Evolutionary conservation across 164 flowering plant genomes (phyloP).

Genomic region (Santalum album): DNA sequence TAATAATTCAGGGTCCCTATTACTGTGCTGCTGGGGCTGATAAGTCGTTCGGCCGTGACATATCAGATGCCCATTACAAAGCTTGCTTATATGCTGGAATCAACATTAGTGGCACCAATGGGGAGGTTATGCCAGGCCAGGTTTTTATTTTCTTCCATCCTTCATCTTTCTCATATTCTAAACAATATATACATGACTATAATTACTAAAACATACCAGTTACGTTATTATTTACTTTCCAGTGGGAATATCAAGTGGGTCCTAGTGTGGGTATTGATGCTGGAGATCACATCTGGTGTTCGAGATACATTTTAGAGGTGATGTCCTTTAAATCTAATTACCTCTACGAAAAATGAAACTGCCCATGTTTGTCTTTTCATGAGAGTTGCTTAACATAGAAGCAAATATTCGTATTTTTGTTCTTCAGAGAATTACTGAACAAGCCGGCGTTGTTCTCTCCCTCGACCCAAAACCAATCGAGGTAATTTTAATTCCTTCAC

Average conservation of each 20-base stretch:
- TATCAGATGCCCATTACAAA: constrained; percentile 97
- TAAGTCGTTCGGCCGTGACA: constrained; percentile 93
- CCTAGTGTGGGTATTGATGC: constrained; percentile 98
- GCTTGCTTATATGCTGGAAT: constrained; percentile 98
- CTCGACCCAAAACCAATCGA: constrained; percentile 98
- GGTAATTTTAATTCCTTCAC: constrained; percentile 29
- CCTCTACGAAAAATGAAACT: neutral
- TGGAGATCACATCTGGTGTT: constrained; percentile 87
- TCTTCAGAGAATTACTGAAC: constrained; percentile 89
- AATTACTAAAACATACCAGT: neutral
- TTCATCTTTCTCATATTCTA: constrained; percentile 4
- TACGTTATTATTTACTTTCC: constrained; percentile 8
- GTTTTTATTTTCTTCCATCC: constrained; percentile 29
- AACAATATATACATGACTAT: neutral
- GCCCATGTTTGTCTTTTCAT: neutral
- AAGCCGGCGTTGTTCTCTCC: constrained; percentile 93
- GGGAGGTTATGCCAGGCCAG: constrained; percentile 99
- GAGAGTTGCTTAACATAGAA: neutral
- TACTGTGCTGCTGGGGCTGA: constrained; percentile 96
- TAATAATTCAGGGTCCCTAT: constrained; percentile 71
- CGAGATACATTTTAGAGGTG: constrained; percentile 96
- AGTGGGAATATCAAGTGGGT: constrained; percentile 99
- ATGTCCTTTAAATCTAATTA: constrained; percentile 2
- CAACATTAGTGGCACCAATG: constrained; percentile 94
- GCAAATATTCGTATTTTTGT: constrained; percentile 2